Evolutionary conservation across 2,329 filamentous ascomycete genomes (phyloP), one percentile per base, ranked within the genome.

Genomic region (Amylocarpus encephaloides): DNA sequence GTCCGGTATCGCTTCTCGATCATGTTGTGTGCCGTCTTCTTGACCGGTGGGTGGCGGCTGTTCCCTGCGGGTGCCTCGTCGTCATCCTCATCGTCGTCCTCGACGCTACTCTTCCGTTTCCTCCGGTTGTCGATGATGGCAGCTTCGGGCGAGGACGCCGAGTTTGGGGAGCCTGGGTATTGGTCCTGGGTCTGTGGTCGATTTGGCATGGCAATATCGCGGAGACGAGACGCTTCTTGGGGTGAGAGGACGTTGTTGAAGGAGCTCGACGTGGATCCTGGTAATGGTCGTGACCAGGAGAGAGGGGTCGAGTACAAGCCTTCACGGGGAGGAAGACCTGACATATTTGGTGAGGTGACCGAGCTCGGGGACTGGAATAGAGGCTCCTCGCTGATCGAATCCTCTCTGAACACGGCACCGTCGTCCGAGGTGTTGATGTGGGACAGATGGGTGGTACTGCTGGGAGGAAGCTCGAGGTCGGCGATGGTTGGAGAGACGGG

Each of bases 1-100:
- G 84, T 88, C 58, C 87, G 82, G 68, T 91, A 92, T 49, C 87
- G 75, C 71, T 91, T 91, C 69, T 92, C 87, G 57, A 91, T 89
- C 69, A 91, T 86, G 69, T 90, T 91, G 70, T 92, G 87, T 7
- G 86, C 85, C 30, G 85, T 86, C 72, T 90, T 91, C 71, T 88
- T 90, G 15, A 75, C 69, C 1, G 76, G 76, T 39, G 69, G 72
- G 58, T 65, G 51, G 4, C 46, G 49, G 4, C 33, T 33, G 16
- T 47, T 49, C 13, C 39, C 22, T 5, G 43, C 38, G 7, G 48
- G 29, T 76, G 59, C 75, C 39, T 78, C 72, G n/a, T 83, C 78
- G 42, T 81, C 78, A 22, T 79, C 59, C 7, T 52, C 55, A 1
- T 63, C 58, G 3, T 58, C 60, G 10, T 62, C 63, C 26, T 62